Conservation (phyloP, 169 alveolate species). For the Cryptosporidium parvum region DNA sequence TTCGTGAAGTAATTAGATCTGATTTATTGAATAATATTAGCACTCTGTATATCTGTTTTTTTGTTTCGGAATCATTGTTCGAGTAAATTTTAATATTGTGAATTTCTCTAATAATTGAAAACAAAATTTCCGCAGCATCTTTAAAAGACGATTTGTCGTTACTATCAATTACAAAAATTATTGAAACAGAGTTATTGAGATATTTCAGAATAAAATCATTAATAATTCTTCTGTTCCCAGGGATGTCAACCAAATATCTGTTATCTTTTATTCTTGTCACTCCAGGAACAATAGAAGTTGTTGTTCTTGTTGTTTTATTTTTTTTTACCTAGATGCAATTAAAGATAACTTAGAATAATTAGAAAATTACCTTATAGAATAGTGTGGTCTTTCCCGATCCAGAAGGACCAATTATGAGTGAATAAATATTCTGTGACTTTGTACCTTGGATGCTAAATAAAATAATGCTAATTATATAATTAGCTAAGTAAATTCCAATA, state of each 20-base stretch:
- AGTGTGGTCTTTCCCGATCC: conserved; percentile 76
- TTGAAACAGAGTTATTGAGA: conserved; percentile 1
- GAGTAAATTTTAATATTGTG: background rate
- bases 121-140: conserved; percentile 74
- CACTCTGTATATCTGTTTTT: background rate
- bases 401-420: conserved; percentile 72
- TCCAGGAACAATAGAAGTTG: conserved; percentile 44
- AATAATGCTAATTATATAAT: background rate
- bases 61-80: background rate
- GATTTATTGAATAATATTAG: conserved; percentile 47
- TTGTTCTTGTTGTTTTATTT: conserved; percentile 12
- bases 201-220: conserved; percentile 38
- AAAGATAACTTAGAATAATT: background rate
- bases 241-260: conserved; percentile 57
- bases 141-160: conserved; percentile 70
- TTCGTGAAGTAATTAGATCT: conserved; percentile 48
- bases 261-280: conserved; percentile 11
- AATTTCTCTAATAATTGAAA: background rate
- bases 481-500: background rate
- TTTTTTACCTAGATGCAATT: conserved; percentile 26
- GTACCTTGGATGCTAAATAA: background rate
- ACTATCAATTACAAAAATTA: conserved; percentile 66
- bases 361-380: conserved; percentile 68
- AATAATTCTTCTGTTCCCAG: conserved; percentile 62
- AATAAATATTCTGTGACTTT: background rate